Evolutionary conservation across 768 basidiomycete genomes (phyloP), one percentile per base, ranked within the genome.

Genomic region (Phanerochaete carnosa): DNA sequence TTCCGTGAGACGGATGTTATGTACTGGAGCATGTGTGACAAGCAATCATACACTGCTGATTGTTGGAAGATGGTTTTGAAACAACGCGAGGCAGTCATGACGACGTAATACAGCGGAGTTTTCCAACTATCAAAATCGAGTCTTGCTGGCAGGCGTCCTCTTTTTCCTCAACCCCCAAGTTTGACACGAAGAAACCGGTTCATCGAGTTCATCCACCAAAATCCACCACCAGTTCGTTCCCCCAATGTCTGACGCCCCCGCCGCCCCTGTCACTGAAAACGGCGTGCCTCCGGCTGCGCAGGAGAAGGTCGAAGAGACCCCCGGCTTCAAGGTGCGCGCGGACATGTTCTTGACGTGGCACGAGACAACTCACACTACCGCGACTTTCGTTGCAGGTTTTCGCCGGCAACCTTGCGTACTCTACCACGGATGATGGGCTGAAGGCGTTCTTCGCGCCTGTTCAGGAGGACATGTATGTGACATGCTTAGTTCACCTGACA

Each of bases 321-420:
- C 86, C 72, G 86, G 84, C 74, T 89, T 87, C 88, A 94, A 93
- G 85, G 91, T 90, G 68, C 52, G 53, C 45, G 51, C 33, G 62
- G 49, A 26, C 45, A 28, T 45, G 60, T n/a, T 56, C 58, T 65
- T 63, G 70, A 73, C 60, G 37, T 69, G 55, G 70, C 68, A 69
- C 64, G 52, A 35, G 39, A 33, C 64, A 58, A 63, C 65, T 64
- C 67, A 58, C 51, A 23, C 28, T 29, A 62, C 57, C 55, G 35
- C 51, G 62, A 51, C 39, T 30, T 19, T 57, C 62, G 54, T 56
- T 54, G 50, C 68, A 95, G 93, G 91, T 94, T 80, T 95, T 95
- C 76, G 92, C 88, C 72, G 94, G 94, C 69, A 96, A 96, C 80
- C 93, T 96, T 82, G 86, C 92, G 80, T 96, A 95, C 78, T 81